phyloP scores from a whole-genome alignment of 2,329 filamentous ascomycete species.

The Aspergillaceae sp. region DNA sequence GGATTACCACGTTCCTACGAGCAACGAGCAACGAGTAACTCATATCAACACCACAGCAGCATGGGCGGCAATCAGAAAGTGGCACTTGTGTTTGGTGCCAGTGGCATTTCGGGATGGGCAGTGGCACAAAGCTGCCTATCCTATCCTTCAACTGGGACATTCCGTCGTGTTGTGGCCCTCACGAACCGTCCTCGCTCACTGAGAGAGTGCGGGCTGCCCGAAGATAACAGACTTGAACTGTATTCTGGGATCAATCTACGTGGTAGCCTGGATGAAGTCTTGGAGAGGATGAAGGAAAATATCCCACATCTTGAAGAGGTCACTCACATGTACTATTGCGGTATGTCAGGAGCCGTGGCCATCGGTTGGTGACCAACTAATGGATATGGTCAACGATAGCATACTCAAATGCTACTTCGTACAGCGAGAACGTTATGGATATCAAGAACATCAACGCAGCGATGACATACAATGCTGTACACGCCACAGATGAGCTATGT shows the following conservation, averaged over 20 bases:
- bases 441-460: constrained; percentile 32
- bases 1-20: too few relatives aligned
- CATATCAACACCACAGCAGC: background rate
- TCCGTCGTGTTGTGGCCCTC: constrained; percentile 18
- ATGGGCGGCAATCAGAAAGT: constrained; percentile 5
- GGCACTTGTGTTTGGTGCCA: constrained; percentile 22
- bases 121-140: constrained; percentile 14
- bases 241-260: constrained; percentile 18
- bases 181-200: constrained; percentile 14
- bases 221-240: constrained; percentile 10
- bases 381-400: constrained; percentile 2
- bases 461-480: constrained; percentile 32
- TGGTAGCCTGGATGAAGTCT: constrained; percentile 20
- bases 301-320: constrained; percentile 30
- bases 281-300: constrained; percentile 25
- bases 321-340: constrained; percentile 39
- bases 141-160: constrained; percentile 21
- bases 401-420: constrained; percentile 19
- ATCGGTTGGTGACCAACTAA: background rate
- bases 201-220: constrained; percentile 11
- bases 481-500: constrained; percentile 30
- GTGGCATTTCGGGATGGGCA: constrained; percentile 26
- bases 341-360: constrained; percentile 10
- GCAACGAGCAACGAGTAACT: too few relatives aligned
- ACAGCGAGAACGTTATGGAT: constrained; percentile 28